Percentiles rank a stretch among this genome's conserved stretches.
phyloP scores from a whole-genome alignment of 2,329 filamentous ascomycete species.

The Talaromyces pinophilus region DNA sequence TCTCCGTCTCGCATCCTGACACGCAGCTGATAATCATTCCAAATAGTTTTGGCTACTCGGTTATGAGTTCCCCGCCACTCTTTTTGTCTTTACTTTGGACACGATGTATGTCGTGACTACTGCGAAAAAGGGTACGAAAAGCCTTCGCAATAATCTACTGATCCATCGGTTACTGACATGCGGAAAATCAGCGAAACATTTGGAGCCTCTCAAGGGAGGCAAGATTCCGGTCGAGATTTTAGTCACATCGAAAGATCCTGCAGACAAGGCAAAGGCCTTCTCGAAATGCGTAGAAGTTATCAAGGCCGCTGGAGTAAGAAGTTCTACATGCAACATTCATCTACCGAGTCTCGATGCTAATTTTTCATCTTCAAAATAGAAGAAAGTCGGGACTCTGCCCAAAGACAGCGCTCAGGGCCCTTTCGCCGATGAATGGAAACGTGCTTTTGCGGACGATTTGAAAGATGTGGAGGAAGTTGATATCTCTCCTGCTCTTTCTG shows the following conservation, averaged over 20 bases:
- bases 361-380: conserved; percentile 52
- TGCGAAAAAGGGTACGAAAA: conserved; percentile 80
- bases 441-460: conserved; percentile 71
- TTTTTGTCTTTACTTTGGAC: conserved; percentile 89
- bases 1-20: neutral
- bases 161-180: neutral
- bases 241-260: conserved; percentile 85
- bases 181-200: conserved; percentile 71
- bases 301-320: conserved; percentile 76
- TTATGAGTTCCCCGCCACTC: conserved; percentile 95
- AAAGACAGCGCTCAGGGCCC: conserved; percentile 85
- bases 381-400: conserved; percentile 82
- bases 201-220: conserved; percentile 87
- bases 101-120: conserved; percentile 91
- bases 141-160: neutral
- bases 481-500: conserved; percentile 76
- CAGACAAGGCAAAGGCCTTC: conserved; percentile 89
- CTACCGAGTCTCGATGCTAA: conserved; percentile 1
- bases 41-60: conserved; percentile 92
- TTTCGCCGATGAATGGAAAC: conserved; percentile 96
- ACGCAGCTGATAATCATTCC: conserved; percentile 21
- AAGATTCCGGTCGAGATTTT: conserved; percentile 91
- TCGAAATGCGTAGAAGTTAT: conserved; percentile 80
- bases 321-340: neutral
- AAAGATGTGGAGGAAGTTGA: conserved; percentile 90